Conservation (phyloP, 2,329 filamentous ascomycete species). For the Exophiala mesophila region DNA sequence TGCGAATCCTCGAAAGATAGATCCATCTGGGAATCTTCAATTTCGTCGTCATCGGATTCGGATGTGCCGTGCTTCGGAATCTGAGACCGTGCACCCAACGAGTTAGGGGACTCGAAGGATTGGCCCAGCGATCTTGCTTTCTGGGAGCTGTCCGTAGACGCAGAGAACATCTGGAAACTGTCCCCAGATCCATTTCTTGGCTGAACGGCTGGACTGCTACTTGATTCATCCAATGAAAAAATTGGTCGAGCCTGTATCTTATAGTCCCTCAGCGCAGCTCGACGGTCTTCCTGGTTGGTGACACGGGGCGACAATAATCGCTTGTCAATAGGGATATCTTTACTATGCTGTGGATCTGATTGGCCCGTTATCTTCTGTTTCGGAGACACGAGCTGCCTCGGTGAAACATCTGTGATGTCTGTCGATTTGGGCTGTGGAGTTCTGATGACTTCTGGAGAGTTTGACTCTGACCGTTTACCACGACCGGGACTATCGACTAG, state of each 20-base stretch:
- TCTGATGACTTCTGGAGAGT: constrained; percentile 13
- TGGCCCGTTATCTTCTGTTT: not conserved
- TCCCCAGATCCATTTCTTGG: constrained; percentile 55
- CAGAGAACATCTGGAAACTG: constrained; percentile 60
- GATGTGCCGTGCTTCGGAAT: not conserved
- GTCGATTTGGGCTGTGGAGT: not conserved
- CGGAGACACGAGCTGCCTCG: constrained; percentile 24
- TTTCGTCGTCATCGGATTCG: constrained; percentile 8
- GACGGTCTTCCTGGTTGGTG: constrained; percentile 35
- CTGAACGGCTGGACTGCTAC: constrained; percentile 30
- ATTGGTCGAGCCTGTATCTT: constrained; percentile 47
- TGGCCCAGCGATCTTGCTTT: constrained; percentile 48
- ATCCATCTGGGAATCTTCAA: constrained; percentile 10
- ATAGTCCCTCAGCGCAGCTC: constrained; percentile 44
- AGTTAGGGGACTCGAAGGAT: constrained; percentile 38
- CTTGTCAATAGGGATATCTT: not conserved
- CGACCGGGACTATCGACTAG: constrained; percentile 14
- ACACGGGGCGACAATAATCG: constrained; percentile 20
- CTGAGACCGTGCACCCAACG: not conserved
- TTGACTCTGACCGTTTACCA: constrained; percentile 18
- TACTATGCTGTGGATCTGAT: not conserved
- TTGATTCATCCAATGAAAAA: constrained; percentile 44
- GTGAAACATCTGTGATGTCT: constrained; percentile 18
- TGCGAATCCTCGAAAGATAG: constrained; percentile 7
- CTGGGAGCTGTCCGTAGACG: constrained; percentile 55